Conservation (phyloP, 495 filamentous ascomycete genomes). For the Aspergillus ostianus region DNA sequence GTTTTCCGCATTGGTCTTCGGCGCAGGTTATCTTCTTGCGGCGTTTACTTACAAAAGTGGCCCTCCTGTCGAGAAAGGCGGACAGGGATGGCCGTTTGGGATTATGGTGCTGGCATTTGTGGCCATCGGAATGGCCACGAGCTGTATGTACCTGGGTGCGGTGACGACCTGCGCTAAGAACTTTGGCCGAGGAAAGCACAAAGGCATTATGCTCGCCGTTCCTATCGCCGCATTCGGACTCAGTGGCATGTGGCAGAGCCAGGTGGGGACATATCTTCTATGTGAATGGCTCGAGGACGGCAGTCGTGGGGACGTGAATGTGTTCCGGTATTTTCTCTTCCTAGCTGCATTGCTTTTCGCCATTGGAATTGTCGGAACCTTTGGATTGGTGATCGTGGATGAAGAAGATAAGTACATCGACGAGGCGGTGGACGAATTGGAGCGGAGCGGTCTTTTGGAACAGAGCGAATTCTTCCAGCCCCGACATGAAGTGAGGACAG, state of each 20-base stretch:
- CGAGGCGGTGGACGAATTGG: slow-evolving; percentile 79
- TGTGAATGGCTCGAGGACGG: slow-evolving; percentile 62
- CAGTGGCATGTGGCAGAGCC: slow-evolving; percentile 92
- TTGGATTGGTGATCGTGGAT: slow-evolving; percentile 67
- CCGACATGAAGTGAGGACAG: slow-evolving; percentile 33
- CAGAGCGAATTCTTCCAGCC: slow-evolving; percentile 61
- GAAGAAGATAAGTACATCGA: slow-evolving; percentile 73
- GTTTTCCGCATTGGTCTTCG: slow-evolving; percentile 70
- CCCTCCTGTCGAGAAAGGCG: slow-evolving; percentile 52
- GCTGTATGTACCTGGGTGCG: slow-evolving; percentile 79
- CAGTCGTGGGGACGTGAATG: slow-evolving; percentile 74
- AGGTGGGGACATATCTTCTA: slow-evolving; percentile 77
- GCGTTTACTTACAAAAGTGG: slow-evolving; percentile 72
- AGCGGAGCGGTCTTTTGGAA: slow-evolving; percentile 79
- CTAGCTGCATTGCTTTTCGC: slow-evolving; percentile 63
- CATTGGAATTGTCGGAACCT: slow-evolving; percentile 71
- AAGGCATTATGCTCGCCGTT: slow-evolving; percentile 82
- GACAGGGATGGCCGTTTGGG: slow-evolving; percentile 68
- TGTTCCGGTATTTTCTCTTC: slow-evolving; percentile 83
- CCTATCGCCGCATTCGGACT: slow-evolving; percentile 92
- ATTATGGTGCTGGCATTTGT: slow-evolving; percentile 85
- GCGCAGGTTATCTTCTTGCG: slow-evolving; percentile 77
- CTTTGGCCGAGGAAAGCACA: slow-evolving; percentile 82
- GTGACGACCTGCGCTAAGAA: slow-evolving; percentile 97
- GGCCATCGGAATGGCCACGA: slow-evolving; percentile 75